Evolutionary conservation across 352 stramenopile genomes (phyloP).

Genomic region (Pythium phragmiticola): DNA sequence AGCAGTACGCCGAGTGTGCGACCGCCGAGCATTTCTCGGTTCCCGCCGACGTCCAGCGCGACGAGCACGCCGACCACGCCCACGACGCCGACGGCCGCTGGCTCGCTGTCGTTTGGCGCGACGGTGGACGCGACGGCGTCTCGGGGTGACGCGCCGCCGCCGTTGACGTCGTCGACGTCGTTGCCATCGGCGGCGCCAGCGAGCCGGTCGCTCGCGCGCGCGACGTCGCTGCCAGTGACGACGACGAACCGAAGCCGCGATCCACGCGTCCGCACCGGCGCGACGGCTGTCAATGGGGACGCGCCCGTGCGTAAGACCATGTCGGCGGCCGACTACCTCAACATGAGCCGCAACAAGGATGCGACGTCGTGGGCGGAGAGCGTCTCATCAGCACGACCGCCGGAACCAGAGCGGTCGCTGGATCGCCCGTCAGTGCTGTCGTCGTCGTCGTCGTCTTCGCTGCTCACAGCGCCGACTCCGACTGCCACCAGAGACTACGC

Average conservation of each 20-base stretch:
- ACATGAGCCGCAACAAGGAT: constrained; percentile 22
- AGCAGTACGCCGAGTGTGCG: constrained; percentile 1
- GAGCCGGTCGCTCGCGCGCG: constrained; percentile 4
- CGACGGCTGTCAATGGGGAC: not conserved
- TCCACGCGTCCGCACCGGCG: constrained; percentile 10
- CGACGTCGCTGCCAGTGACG: constrained; percentile 19
- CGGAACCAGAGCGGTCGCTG: not conserved
- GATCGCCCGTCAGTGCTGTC: not conserved
- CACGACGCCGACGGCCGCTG: not conserved
- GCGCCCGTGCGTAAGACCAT: constrained; percentile 14
- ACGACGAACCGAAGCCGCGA: constrained; percentile 25
- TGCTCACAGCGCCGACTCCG: not conserved
- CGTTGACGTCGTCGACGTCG: not conserved
- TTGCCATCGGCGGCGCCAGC: not conserved
- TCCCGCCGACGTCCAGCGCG: not conserved
- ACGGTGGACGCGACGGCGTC: not conserved
- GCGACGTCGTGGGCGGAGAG: not conserved
- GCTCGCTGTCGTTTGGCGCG: not conserved
- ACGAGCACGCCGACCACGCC: not conserved
- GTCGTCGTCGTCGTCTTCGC: constrained; percentile 4
- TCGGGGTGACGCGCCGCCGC: not conserved
- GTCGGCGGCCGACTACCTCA: constrained; percentile 27
- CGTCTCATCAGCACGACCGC: not conserved
- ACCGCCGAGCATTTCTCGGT: constrained; percentile 14
- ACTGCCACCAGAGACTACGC: not conserved